A percentile compares a stretch with the other conserved stretches of the same genome.
Evolutionary conservation across 208 protist genomes (phyloP).

Genomic region (Crithidia expoeki): DNA sequence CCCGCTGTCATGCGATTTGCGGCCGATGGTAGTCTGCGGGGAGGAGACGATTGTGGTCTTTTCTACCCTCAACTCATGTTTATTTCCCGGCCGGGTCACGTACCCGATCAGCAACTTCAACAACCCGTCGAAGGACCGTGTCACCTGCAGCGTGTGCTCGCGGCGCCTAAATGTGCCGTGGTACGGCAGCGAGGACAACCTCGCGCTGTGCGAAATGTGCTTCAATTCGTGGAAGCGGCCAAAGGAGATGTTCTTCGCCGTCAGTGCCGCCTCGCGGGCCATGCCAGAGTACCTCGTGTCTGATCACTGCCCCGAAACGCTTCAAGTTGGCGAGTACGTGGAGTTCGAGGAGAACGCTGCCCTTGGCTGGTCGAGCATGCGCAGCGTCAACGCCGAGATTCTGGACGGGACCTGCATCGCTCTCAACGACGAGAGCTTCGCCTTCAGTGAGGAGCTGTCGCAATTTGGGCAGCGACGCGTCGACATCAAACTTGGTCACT

Average conservation of each 20-base stretch:
- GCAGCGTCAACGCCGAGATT: conserved; percentile 80
- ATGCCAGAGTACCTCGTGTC: conserved; percentile 77
- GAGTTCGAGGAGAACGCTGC: conserved; percentile 81
- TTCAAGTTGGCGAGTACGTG: conserved; percentile 60
- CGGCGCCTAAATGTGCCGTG: conserved; percentile 43
- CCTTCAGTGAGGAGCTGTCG: conserved; percentile 53
- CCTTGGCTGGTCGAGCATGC: conserved; percentile 58
- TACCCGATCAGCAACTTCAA: conserved; percentile 66
- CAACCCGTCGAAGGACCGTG: conserved; percentile 30
- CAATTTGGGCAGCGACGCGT: conserved; percentile 57
- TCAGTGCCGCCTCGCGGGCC: conserved; percentile 14
- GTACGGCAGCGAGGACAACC: conserved; percentile 72
- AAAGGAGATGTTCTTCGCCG: conserved; percentile 70
- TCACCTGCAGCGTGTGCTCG: conserved; percentile 28
- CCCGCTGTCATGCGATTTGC: conserved; percentile 43
- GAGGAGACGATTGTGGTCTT: conserved; percentile 79
- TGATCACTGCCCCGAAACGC: conserved; percentile 46
- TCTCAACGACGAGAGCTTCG: conserved; percentile 57
- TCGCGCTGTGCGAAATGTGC: conserved; percentile 73
- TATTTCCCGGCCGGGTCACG: conserved; percentile 76
- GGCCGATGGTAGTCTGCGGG: conserved; percentile 73
- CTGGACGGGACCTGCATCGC: conserved; percentile 52
- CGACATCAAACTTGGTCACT: conserved; percentile 67
- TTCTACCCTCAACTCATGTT: conserved; percentile 68
- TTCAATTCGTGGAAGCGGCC: conserved; percentile 85